Conservation (phyloP, 192 early-diverging fungal species). For the Coemansia sp. region DNA sequence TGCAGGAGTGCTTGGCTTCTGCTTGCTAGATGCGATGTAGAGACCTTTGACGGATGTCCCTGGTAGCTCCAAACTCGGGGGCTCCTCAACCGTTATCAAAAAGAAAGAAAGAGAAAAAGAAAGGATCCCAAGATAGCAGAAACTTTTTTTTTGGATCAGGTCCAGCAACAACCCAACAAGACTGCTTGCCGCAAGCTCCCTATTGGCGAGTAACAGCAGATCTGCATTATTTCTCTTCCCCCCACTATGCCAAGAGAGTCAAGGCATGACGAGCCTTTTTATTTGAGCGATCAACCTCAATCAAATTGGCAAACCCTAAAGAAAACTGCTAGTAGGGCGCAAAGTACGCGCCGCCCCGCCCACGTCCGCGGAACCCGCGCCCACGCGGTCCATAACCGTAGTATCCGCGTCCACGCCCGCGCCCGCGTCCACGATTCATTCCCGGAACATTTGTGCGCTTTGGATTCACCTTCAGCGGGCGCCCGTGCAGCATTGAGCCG, state of each 20-base stretch:
- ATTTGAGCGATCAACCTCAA: background rate
- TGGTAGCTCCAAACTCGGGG: background rate
- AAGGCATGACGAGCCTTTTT: no score
- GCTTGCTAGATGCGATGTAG: background rate
- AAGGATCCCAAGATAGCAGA: background rate
- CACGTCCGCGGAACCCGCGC: constrained; percentile 49
- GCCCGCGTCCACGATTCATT: constrained; percentile 77
- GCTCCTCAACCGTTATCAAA: background rate
- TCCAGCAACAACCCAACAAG: no score
- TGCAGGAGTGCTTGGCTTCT: background rate
- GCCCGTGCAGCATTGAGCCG: constrained; percentile 85
- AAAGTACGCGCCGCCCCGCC: constrained; percentile 36
- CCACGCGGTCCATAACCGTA: constrained; percentile 56
- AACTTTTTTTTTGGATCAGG: background rate
- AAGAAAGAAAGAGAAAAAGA: background rate
- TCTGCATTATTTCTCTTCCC: background rate
- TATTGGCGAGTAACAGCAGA: no score
- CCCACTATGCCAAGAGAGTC: background rate
- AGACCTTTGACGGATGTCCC: background rate
- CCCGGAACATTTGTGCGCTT: constrained; percentile 96
- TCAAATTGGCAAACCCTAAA: background rate
- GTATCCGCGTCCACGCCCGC: constrained; percentile 65
- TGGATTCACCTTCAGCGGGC: constrained; percentile 76
- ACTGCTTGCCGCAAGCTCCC: no score
- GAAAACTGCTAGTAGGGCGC: constrained; percentile 27